phyloP scores from a whole-genome alignment of 805 yeast genomes.

The Cyberlindnera euphorbiae region DNA sequence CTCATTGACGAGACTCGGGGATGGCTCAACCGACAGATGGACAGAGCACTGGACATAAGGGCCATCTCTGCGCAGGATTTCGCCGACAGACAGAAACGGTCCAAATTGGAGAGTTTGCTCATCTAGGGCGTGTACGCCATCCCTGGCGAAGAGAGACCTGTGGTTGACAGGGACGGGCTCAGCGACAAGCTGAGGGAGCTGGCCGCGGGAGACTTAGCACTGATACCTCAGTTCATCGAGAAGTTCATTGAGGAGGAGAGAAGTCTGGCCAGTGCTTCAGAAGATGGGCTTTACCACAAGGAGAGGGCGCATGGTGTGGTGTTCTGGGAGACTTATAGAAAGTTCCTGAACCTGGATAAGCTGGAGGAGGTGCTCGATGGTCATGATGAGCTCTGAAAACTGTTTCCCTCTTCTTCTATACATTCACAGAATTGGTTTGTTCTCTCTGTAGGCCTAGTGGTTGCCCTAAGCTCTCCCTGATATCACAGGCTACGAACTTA shows the following conservation, averaged over 20 bases:
- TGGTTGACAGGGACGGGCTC: slow-evolving; percentile 5
- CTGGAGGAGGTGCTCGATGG: slow-evolving; percentile 8
- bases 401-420: background rate
- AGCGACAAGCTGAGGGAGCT: slow-evolving; percentile 3
- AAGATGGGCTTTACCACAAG: slow-evolving; percentile 3
- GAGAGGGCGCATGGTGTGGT: slow-evolving; percentile 5
- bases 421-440: too few species aligned
- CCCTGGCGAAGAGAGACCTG: slow-evolving; percentile 1
- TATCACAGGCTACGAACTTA: too few species aligned
- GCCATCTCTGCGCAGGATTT: slow-evolving; percentile 6
- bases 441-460: background rate
- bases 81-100: slow-evolving; percentile 1
- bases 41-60: slow-evolving; percentile 3
- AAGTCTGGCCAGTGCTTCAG: slow-evolving; percentile 4
- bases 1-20: slow-evolving; percentile 2
- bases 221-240: background rate
- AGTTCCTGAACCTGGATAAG: slow-evolving; percentile 6
- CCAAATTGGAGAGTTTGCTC: slow-evolving; percentile 8
- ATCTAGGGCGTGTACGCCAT: slow-evolving; percentile 7
- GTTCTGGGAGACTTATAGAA: slow-evolving; percentile 10
- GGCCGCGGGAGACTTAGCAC: background rate
- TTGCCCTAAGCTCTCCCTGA: too few species aligned
- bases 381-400: slow-evolving; percentile 8
- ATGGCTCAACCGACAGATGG: slow-evolving; percentile 9
- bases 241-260: slow-evolving; percentile 3